Evolutionary conservation across 371 early-diverging fungal species (phyloP).

Genomic region (Mortierella sp.): DNA sequence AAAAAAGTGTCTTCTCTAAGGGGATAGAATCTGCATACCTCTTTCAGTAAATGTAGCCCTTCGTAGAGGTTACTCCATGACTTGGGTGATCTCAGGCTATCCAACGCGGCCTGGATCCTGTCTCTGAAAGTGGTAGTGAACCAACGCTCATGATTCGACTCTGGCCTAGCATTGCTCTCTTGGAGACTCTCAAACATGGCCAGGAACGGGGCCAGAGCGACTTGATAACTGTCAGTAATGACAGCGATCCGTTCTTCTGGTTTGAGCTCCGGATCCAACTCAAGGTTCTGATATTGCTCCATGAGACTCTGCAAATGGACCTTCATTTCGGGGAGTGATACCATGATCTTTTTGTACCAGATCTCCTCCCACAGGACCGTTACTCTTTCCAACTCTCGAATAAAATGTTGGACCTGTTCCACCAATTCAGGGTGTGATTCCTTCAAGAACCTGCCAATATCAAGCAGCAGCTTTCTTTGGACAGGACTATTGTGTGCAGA

Average conservation of each 20-base stretch:
- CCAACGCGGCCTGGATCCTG: constrained; percentile 62
- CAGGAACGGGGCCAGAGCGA: constrained; percentile 69
- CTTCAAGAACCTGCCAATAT: constrained; percentile 60
- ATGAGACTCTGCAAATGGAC: constrained; percentile 66
- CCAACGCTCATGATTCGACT: constrained; percentile 76
- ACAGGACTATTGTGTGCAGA: constrained; percentile 60
- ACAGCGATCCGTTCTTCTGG: constrained; percentile 56
- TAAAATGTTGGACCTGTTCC: constrained; percentile 64
- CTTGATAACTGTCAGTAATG: constrained; percentile 65
- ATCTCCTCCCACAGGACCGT: constrained; percentile 87
- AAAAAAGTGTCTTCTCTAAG: neutral
- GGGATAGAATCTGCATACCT: constrained; percentile 52
- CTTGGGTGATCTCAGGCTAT: constrained; percentile 60
- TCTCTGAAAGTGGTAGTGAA: constrained; percentile 67
- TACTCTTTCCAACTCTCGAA: constrained; percentile 75
- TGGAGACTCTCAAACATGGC: constrained; percentile 64
- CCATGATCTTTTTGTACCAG: constrained; percentile 79
- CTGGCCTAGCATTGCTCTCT: constrained; percentile 48
- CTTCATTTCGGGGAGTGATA: constrained; percentile 69
- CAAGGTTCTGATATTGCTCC: constrained; percentile 64
- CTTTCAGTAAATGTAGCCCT: constrained; percentile 68
- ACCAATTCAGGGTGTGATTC: constrained; percentile 62
- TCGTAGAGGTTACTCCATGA: constrained; percentile 63
- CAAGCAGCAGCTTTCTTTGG: constrained; percentile 54
- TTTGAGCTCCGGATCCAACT: constrained; percentile 49